Conservation (phyloP, 1,284 basidiomycete species). For the Boletellus deceptivus region DNA sequence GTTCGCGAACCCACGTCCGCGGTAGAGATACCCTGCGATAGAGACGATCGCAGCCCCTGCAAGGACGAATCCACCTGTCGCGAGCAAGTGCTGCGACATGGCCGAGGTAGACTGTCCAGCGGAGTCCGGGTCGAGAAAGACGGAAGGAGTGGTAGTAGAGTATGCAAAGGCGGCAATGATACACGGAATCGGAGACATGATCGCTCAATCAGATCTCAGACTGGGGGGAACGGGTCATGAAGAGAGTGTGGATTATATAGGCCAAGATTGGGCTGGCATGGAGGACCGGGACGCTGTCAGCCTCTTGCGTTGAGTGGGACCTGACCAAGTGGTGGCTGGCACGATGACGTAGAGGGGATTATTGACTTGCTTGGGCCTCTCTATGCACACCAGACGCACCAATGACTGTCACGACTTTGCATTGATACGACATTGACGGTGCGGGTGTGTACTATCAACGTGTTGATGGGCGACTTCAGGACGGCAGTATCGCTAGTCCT, state of each 20-base stretch:
- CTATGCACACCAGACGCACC: too few species aligned
- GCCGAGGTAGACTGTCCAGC: too few species aligned
- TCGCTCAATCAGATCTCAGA: conserved; percentile 5
- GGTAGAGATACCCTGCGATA: conserved; percentile 16
- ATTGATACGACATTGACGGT: too few species aligned
- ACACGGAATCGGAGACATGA: conserved; percentile 25
- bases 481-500: background rate
- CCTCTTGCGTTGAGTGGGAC: background rate
- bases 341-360: too few species aligned
- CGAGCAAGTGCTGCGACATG: conserved; percentile 7
- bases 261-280: conserved; percentile 5
- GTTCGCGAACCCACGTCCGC: background rate
- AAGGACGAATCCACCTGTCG: conserved; percentile 22
- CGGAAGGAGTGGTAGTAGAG: conserved; percentile 3
- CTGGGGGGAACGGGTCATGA: conserved; percentile 1
- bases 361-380: too few species aligned
- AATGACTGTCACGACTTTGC: too few species aligned
- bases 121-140: background rate
- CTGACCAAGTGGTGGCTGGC: too few species aligned
- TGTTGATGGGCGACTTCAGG: too few species aligned
- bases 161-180: conserved; percentile 8
- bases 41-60: conserved; percentile 18
- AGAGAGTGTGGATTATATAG: conserved; percentile 10
- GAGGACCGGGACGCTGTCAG: conserved; percentile 5
- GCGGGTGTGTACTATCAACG: too few species aligned